phyloP scores from a whole-genome alignment of 768 basidiomycete species.

The Obba rivulosa region DNA sequence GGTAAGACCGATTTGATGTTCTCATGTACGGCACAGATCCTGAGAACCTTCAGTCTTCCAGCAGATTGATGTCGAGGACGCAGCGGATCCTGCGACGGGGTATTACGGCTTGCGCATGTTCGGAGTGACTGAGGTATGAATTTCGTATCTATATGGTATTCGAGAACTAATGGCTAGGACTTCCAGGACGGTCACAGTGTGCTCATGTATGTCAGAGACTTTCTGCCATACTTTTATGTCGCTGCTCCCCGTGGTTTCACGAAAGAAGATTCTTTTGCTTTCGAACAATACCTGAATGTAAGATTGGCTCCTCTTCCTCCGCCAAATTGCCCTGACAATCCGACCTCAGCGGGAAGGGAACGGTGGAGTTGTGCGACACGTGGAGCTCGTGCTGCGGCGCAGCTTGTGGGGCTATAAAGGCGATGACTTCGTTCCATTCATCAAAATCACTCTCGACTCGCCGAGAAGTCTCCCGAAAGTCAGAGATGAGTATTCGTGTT shows the following conservation, averaged over 20 bases:
- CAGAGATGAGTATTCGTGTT: slow-evolving; percentile 68
- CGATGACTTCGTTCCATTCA: slow-evolving; percentile 71
- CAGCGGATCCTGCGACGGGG: slow-evolving; percentile 37
- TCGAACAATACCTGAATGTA: slow-evolving; percentile 73
- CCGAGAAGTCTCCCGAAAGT: slow-evolving; percentile 80
- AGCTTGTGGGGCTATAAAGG: slow-evolving; percentile 88
- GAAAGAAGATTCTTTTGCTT: slow-evolving; percentile 56
- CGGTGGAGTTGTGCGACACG: slow-evolving; percentile 37
- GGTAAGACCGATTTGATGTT: slow-evolving; percentile 37
- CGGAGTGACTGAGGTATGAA: slow-evolving; percentile 81
- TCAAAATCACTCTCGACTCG: slow-evolving; percentile 76
- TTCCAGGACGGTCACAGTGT: slow-evolving; percentile 82
- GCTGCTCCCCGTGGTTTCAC: slow-evolving; percentile 81
- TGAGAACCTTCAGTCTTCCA: slow-evolving; percentile 91
- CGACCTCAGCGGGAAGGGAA: not conserved
- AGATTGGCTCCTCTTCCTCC: not conserved
- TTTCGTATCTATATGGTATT: not conserved
- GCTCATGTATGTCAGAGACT: slow-evolving; percentile 73
- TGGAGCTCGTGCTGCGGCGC: slow-evolving; percentile 60
- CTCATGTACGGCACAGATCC: no score
- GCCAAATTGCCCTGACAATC: not conserved
- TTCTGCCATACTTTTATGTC: slow-evolving; percentile 92
- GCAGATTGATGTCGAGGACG: slow-evolving; percentile 89
- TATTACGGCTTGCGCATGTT: slow-evolving; percentile 63
- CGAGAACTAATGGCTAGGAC: not conserved